Conservation (phyloP, 2,329 filamentous ascomycete species). For the Beauveria asiatica region DNA sequence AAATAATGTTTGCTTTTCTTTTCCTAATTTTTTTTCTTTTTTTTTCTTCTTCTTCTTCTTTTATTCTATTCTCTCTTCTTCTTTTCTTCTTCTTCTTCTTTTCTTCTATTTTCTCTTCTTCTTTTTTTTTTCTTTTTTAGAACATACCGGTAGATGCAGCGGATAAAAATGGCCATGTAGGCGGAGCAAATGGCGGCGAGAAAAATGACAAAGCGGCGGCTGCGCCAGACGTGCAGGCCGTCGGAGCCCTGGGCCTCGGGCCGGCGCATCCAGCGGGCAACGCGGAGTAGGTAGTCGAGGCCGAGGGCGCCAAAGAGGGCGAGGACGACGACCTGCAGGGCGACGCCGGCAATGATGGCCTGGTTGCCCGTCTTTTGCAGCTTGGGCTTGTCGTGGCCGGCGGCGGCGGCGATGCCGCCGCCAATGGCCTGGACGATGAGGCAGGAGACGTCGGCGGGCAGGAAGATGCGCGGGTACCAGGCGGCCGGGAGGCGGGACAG, state of each 20-base stretch:
- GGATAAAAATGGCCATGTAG: constrained; percentile 37
- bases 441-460: constrained; percentile 50
- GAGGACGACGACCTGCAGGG: constrained; percentile 44
- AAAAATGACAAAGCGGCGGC: constrained; percentile 36
- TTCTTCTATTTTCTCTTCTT: too few species aligned
- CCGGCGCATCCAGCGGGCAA: constrained; percentile 28
- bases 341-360: constrained; percentile 45
- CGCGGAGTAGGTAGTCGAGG: constrained; percentile 37
- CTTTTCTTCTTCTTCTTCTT: too few species aligned
- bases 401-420: constrained; percentile 45
- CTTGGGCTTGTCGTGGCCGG: constrained; percentile 28
- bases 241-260: constrained; percentile 23
- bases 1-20: too few species aligned
- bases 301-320: constrained; percentile 34
- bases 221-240: constrained; percentile 32
- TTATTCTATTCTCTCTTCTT: too few species aligned
- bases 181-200: constrained; percentile 35
- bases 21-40: too few species aligned
- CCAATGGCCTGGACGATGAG: constrained; percentile 51
- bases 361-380: constrained; percentile 39
- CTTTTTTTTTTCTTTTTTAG: background rate
- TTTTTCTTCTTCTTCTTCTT: background rate
- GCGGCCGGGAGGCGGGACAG: constrained; percentile 43
- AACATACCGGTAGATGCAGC: constrained; percentile 47
- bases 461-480: constrained; percentile 49